A percentile compares a stretch with the other conserved stretches of the same genome.
These are phyloP conservation scores for Senna siamea DNA, from an alignment of 306 rosid genomes.

Conservation along the genomic window DNA sequence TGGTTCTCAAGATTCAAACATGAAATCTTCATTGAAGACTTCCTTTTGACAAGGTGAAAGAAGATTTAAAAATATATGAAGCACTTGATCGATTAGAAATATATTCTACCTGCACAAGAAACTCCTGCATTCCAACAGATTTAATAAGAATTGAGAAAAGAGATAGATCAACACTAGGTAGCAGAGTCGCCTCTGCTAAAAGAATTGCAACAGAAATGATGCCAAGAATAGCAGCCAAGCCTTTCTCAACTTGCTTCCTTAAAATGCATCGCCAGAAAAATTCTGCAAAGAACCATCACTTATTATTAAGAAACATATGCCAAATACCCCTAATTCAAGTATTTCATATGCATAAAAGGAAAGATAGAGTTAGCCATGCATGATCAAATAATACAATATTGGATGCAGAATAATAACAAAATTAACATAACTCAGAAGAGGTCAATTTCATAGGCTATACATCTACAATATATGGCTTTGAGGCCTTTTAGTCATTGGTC, in stretches of 20 bases:
- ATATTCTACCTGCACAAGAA: constrained; percentile 85
- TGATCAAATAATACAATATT: constrained; percentile 2
- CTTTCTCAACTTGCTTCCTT: constrained; percentile 79
- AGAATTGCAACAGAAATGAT: constrained; percentile 91
- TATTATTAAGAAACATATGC: constrained; percentile 31
- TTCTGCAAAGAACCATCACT: constrained; percentile 63
- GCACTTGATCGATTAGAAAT: constrained; percentile 26
- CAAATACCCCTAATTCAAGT: constrained; percentile 24
- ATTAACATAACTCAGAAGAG: neutral
- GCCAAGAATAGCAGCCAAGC: constrained; percentile 78
- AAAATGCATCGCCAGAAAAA: constrained; percentile 90
- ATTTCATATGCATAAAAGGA: constrained; percentile 21
- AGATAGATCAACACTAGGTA: constrained; percentile 84
- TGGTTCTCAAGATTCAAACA: constrained; percentile 25
- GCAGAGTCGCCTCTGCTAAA: constrained; percentile 92
- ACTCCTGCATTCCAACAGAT: constrained; percentile 75
- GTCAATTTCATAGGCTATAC: constrained; percentile 7
- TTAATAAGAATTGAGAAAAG: constrained; percentile 91
- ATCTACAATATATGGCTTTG: neutral
- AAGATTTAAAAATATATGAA: constrained; percentile 3
- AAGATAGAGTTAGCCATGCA: constrained; percentile 11
- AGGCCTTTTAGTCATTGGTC: no score
- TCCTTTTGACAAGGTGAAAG: constrained; percentile 30
- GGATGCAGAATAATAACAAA: constrained; percentile 11
- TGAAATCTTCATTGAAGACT: constrained; percentile 17